These are phyloP conservation scores for Ascomycota sp. DNA, from an alignment of 2,329 filamentous ascomycete species.

Conservation along the genomic window DNA sequence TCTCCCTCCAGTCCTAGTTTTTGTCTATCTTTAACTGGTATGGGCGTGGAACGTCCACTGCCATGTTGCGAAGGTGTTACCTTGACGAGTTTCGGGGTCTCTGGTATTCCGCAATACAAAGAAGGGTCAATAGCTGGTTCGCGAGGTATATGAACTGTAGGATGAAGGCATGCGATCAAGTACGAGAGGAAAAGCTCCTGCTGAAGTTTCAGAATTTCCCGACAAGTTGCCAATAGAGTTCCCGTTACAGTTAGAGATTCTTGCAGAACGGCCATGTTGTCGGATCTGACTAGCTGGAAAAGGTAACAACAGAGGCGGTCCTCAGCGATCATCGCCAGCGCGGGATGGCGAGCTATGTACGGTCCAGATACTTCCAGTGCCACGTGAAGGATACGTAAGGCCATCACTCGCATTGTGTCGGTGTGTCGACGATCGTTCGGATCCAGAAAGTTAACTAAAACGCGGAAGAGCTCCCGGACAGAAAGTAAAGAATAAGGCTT, in stretches of 20 bases:
- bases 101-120: constrained; percentile 80
- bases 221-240: constrained; percentile 74
- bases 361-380: constrained; percentile 89
- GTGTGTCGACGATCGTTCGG: constrained; percentile 83
- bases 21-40: constrained; percentile 77
- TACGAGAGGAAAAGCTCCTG: constrained; percentile 93
- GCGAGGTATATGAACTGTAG: constrained; percentile 76
- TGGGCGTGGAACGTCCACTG: constrained; percentile 73
- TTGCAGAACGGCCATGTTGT: constrained; percentile 86
- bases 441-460: constrained; percentile 79
- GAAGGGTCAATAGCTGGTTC: constrained; percentile 78
- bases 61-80: constrained; percentile 45
- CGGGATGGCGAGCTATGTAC: constrained; percentile 80
- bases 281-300: constrained; percentile 86
- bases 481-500: constrained; percentile 85
- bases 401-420: constrained; percentile 93
- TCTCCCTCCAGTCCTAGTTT: constrained; percentile 84
- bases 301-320: constrained; percentile 83
- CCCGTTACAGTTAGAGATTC: constrained; percentile 82
- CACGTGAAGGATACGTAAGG: constrained; percentile 86
- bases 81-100: constrained; percentile 71
- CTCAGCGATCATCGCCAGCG: constrained; percentile 66
- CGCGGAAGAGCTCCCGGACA: constrained; percentile 80
- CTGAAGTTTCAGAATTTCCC: constrained; percentile 76
- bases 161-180: constrained; percentile 78